A percentile compares a stretch with the other conserved stretches of the same genome.
These are phyloP conservation scores for Phycomyces blakesleeanus DNA, from an alignment of 192 early-diverging fungal genomes.

Conservation along the genomic window DNA sequence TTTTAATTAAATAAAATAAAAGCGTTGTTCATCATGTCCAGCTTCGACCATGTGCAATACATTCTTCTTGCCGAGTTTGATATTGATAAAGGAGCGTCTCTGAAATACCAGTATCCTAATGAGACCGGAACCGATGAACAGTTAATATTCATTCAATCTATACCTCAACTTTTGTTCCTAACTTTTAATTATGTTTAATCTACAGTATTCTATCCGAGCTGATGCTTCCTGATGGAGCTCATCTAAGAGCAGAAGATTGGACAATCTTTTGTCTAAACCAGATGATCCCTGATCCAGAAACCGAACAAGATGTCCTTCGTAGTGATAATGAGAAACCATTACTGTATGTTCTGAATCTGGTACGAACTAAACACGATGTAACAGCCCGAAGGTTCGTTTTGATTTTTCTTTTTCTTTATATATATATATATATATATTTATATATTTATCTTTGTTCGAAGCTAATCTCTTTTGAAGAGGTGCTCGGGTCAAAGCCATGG, in stretches of 20 bases:
- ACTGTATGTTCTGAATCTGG: constrained; percentile 89
- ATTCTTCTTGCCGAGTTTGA: constrained; percentile 94
- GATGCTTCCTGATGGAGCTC: constrained; percentile 95
- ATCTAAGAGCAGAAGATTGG: constrained; percentile 91
- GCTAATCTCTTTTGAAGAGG: constrained; percentile 69
- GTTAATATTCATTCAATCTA: constrained; percentile 37
- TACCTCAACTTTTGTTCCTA: too few species aligned
- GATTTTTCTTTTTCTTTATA: neutral
- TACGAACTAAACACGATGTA: constrained; percentile 84
- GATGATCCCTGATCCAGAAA: constrained; percentile 48
- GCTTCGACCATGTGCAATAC: constrained; percentile 61
- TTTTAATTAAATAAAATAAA: too few species aligned
- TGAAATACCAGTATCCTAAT: constrained; percentile 85
- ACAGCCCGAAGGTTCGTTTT: constrained; percentile 61
- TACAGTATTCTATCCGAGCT: constrained; percentile 83
- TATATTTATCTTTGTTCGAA: too few species aligned
- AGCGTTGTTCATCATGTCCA: neutral
- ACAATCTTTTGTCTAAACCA: constrained; percentile 91
- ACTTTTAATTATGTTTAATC: too few species aligned
- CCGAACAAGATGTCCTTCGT: constrained; percentile 21
- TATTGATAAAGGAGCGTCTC: constrained; percentile 86
- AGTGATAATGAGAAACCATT: constrained; percentile 56
- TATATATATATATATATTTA: constrained; percentile 2
- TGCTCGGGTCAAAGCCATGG: constrained; percentile 91
- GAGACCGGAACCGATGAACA: constrained; percentile 81